phyloP scores from a whole-genome alignment of 2,329 filamentous ascomycete species.

The Chaetomium globosum region DNA sequence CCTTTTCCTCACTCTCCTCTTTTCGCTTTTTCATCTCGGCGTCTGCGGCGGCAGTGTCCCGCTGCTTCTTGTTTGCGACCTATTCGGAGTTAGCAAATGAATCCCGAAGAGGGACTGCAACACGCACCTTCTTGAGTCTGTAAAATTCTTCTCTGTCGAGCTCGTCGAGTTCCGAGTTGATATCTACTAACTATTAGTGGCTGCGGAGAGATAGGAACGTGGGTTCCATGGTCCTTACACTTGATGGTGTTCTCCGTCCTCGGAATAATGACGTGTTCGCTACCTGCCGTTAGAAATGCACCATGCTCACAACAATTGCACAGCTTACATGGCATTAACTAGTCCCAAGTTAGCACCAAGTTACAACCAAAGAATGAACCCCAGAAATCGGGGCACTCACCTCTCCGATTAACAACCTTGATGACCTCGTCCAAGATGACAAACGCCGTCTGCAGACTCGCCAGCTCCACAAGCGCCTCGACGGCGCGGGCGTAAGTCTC shows the following conservation, averaged over 20 bases:
- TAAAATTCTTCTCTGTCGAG: slow-evolving; percentile 98
- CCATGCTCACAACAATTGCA: background rate
- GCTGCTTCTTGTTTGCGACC: slow-evolving; percentile 81
- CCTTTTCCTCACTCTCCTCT: slow-evolving; percentile 49
- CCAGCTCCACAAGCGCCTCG: slow-evolving; percentile 91
- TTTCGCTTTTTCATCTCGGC: slow-evolving; percentile 76
- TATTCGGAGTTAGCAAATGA: slow-evolving; percentile 32
- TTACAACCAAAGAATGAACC: no score
- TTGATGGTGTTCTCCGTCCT: slow-evolving; percentile 99
- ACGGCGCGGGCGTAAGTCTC: slow-evolving; percentile 96
- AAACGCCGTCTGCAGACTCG: slow-evolving; percentile 93
- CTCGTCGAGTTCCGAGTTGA: slow-evolving; percentile 97
- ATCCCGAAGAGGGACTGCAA: background rate
- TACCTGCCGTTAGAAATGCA: slow-evolving; percentile 42
- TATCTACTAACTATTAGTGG: slow-evolving; percentile 58
- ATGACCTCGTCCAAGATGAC: slow-evolving; percentile 98
- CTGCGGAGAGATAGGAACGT: background rate
- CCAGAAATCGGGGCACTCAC: slow-evolving; percentile 48
- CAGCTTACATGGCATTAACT: slow-evolving; percentile 88
- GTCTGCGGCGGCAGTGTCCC: slow-evolving; percentile 71
- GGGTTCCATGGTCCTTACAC: slow-evolving; percentile 55
- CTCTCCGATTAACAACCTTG: slow-evolving; percentile 96
- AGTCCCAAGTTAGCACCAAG: slow-evolving; percentile 38
- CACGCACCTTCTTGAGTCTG: slow-evolving; percentile 76
- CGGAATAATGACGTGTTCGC: slow-evolving; percentile 93